phyloP scores from a whole-genome alignment of 352 stramenopile genomes.

The Globisporangium parvum region DNA sequence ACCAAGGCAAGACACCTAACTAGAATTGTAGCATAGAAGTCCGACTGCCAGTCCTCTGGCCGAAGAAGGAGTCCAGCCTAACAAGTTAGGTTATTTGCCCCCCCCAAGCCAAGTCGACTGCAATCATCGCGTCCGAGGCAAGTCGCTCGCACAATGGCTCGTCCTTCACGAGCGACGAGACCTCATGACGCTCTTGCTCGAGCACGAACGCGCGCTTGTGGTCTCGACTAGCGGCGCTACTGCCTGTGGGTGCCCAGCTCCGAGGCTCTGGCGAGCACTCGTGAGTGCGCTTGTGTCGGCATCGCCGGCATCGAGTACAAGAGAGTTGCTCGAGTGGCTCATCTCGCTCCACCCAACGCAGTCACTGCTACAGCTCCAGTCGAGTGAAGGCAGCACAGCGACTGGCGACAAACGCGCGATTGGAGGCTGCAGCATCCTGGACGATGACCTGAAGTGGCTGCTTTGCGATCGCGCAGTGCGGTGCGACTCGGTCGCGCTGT shows the following conservation, averaged over 20 bases:
- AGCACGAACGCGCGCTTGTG: neutral
- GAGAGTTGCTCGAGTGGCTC: too few species aligned
- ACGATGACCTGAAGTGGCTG: slow-evolving; percentile 4
- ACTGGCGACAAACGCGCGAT: neutral
- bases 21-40: too few species aligned
- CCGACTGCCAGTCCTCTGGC: too few species aligned
- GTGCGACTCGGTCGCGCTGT: slow-evolving; percentile 7
- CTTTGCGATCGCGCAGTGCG: slow-evolving; percentile 1
- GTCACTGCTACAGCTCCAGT: too few species aligned
- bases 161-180: slow-evolving; percentile 16
- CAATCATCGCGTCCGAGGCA: slow-evolving; percentile 20
- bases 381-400: too few species aligned
- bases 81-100: too few species aligned
- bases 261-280: slow-evolving; percentile 1
- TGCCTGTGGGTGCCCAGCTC: too few species aligned
- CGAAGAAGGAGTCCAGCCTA: too few species aligned
- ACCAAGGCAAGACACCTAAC: too few species aligned
- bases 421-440: neutral
- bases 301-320: too few species aligned
- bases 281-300: neutral
- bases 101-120: too few species aligned
- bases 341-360: too few species aligned
- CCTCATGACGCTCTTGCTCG: slow-evolving; percentile 14
- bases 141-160: slow-evolving; percentile 27
- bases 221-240: neutral